Evolutionary conservation across 2,329 filamentous ascomycete genomes (phyloP).

Genomic region (Trichoderma afroharzianum): DNA sequence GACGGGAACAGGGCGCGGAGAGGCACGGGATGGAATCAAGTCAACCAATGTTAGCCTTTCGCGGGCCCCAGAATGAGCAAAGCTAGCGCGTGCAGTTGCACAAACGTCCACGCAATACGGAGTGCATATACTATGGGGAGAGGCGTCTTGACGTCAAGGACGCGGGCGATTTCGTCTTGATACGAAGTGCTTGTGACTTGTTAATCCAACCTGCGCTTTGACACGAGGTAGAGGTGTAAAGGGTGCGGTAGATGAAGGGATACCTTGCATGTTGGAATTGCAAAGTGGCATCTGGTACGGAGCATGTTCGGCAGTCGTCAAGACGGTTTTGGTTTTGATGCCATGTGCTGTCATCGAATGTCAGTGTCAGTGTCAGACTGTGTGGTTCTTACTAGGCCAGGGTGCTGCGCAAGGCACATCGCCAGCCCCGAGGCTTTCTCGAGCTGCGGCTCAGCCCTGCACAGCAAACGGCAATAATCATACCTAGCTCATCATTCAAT

Average conservation of each 20-base stretch:
- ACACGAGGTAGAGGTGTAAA: neutral
- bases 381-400: conserved; percentile 1
- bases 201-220: neutral
- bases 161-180: neutral
- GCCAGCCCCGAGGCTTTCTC: conserved; percentile 5
- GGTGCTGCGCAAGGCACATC: conserved; percentile 8
- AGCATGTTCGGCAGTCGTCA: neutral
- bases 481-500: neutral
- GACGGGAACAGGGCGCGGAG: neutral
- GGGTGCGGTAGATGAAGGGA: neutral
- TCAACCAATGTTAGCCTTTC: neutral
- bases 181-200: neutral
- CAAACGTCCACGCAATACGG: neutral
- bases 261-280: neutral
- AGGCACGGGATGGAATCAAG: neutral
- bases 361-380: neutral
- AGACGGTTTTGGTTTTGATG: neutral
- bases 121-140: neutral
- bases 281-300: neutral
- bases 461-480: neutral
- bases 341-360: neutral
- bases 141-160: conserved; percentile 4
- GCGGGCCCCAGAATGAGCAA: neutral
- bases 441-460: conserved; percentile 10
- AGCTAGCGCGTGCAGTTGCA: neutral